These are phyloP conservation scores for Geoglossum cookeanum DNA, from an alignment of 2,329 filamentous ascomycete species.

Conservation along the genomic window DNA sequence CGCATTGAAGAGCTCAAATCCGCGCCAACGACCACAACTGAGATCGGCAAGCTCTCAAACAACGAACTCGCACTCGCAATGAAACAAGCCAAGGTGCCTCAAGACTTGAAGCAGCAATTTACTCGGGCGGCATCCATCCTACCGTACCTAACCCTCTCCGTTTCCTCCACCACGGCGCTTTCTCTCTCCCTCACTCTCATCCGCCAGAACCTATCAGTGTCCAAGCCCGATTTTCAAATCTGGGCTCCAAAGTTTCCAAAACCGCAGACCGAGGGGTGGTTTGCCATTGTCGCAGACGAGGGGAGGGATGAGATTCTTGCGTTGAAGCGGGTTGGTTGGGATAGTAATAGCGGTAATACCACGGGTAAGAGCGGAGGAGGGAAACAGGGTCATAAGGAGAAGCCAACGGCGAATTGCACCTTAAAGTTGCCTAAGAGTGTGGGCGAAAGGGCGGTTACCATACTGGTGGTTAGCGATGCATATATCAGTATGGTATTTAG, in stretches of 20 bases:
- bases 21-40: conserved; percentile 23
- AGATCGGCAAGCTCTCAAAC: background rate
- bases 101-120: conserved; percentile 18
- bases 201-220: conserved; percentile 43
- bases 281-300: conserved; percentile 55
- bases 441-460: conserved; percentile 44
- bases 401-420: conserved; percentile 11
- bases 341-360: conserved; percentile 16
- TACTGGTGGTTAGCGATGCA: conserved; percentile 67
- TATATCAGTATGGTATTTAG: conserved; percentile 60
- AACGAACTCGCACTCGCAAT: conserved; percentile 12
- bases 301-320: conserved; percentile 59
- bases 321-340: conserved; percentile 73
- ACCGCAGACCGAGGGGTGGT: conserved; percentile 85
- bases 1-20: conserved; percentile 11
- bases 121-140: conserved; percentile 43
- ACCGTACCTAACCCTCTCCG: conserved; percentile 46
- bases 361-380: conserved; percentile 9
- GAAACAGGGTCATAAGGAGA: conserved; percentile 5
- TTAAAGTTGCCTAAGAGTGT: conserved; percentile 39
- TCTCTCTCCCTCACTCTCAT: conserved; percentile 44
- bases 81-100: conserved; percentile 12
- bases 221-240: conserved; percentile 49
- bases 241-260: conserved; percentile 86
- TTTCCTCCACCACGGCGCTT: conserved; percentile 33